Evolutionary conservation across 148 eudicot genomes (phyloP), one percentile per base, ranked within the genome.

Genomic region (Fagopyrum esculentum): DNA sequence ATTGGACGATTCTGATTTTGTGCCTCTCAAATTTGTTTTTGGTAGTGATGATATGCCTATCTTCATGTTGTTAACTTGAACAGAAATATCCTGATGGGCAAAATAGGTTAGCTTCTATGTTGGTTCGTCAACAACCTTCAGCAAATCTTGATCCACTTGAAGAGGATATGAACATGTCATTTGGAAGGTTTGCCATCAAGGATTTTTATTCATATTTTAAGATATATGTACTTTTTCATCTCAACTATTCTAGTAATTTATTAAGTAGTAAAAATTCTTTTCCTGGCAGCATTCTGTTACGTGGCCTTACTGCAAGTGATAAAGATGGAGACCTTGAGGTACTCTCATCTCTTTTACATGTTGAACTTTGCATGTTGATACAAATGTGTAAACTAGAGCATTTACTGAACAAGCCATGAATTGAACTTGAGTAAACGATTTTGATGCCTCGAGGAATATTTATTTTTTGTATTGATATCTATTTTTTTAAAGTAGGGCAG

Each of bases 301-400:
- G 85, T 80, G 97, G 91, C 73, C 90, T 95, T 77, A 81, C 89
- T 9, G 64, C 82, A 83, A 87, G 88, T 79, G 98, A 94, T 89
- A 87, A 74, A 72, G 91, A 89, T 81, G 95, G 98, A n/a, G 95
- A 93, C 77, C 90, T 93, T 73, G 98, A 93, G 97, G 98, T 93
- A 71, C 29, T 16, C n/a, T 45, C n/a, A 3, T 54, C 74, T 71
- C 40, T 71, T 17, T 17, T 46, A 45, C 55, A 71, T 11, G 1
- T 11, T 45, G 12, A 49, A 45, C n/a, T 71, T 71, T 7, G 74
- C 51, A 17, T 7, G 19, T 60, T 46, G 55, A 71, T 26, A 71
- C 51, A 6, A 30, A 6, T 63, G 47, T 43, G 7, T 40, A 13
- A 66, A 57, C 63, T 57, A 57, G 63, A n/a, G 26, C 22, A 7